phyloP scores from a whole-genome alignment of 257 asterid species.

The Ophiorrhiza pumila region DNA sequence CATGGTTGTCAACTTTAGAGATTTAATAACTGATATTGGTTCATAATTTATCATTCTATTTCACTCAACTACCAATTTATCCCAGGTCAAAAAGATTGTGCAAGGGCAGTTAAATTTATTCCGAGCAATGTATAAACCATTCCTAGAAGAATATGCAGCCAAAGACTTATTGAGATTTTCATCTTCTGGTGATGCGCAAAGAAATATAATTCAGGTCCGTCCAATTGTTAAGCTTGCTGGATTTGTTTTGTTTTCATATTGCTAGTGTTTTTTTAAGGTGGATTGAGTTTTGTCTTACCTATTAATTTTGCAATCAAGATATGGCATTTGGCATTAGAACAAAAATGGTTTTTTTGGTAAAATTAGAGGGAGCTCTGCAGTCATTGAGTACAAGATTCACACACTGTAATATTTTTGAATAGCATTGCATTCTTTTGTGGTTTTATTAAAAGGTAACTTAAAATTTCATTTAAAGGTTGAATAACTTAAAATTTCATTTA shows the following conservation, averaged over 20 bases:
- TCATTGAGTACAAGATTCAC: neutral
- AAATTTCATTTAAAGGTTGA: neutral
- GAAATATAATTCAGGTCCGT: conserved; percentile 59
- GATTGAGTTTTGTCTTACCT: neutral
- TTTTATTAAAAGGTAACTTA: neutral
- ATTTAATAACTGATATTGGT: neutral
- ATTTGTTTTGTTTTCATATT: neutral
- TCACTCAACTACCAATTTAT: neutral
- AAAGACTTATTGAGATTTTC: conserved; percentile 53
- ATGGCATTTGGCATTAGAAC: neutral
- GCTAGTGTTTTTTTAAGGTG: neutral
- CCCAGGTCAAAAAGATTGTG: conserved; percentile 74
- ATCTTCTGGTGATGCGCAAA: conserved; percentile 41
- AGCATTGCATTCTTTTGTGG: neutral
- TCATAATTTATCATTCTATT: conserved; percentile 14
- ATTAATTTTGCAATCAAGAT: neutral
- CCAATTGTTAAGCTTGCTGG: conserved; percentile 13
- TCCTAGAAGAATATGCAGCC: conserved; percentile 58
- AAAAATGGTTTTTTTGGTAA: neutral
- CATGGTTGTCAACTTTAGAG: too few species aligned
- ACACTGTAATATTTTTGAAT: neutral
- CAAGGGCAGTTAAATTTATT: conserved; percentile 71
- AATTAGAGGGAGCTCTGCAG: neutral
- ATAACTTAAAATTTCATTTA: neutral
- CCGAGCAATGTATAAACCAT: conserved; percentile 56